These are phyloP conservation scores for Delitschia confertaspora DNA, from an alignment of 495 filamentous ascomycete species.

Conservation along the genomic window DNA sequence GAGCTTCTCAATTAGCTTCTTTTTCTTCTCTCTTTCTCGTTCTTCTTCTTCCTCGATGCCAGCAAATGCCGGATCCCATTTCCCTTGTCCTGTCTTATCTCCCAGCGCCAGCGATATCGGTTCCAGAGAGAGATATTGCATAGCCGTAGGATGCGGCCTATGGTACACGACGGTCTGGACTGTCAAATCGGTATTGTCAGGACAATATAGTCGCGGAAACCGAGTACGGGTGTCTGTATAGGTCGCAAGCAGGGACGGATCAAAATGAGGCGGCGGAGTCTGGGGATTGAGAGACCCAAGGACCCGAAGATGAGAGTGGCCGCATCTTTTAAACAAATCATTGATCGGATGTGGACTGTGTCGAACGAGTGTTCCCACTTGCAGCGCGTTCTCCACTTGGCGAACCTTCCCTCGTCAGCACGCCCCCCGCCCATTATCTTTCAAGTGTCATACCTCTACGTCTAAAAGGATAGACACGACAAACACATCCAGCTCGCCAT, in stretches of 20 bases:
- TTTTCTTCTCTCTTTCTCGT: slow-evolving; percentile 48
- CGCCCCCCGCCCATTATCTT: neutral
- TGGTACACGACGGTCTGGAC: slow-evolving; percentile 87
- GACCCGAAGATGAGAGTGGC: slow-evolving; percentile 71
- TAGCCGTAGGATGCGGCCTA: slow-evolving; percentile 70
- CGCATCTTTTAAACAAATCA: slow-evolving; percentile 77
- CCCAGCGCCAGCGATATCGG: slow-evolving; percentile 83
- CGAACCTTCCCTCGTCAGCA: slow-evolving; percentile 40
- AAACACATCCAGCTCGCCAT: slow-evolving; percentile 82
- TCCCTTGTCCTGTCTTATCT: slow-evolving; percentile 52
- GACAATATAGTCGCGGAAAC: slow-evolving; percentile 65
- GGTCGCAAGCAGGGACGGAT: slow-evolving; percentile 62
- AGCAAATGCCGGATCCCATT: slow-evolving; percentile 30
- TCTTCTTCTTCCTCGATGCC: slow-evolving; percentile 49
- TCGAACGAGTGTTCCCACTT: slow-evolving; percentile 72
- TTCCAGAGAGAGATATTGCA: slow-evolving; percentile 92
- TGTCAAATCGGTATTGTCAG: slow-evolving; percentile 48
- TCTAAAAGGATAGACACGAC: slow-evolving; percentile 83
- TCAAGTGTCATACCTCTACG: slow-evolving; percentile 60
- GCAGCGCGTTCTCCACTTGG: slow-evolving; percentile 81
- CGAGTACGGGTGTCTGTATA: slow-evolving; percentile 48
- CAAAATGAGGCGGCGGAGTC: slow-evolving; percentile 45
- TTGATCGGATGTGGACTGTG: slow-evolving; percentile 72
- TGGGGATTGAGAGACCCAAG: slow-evolving; percentile 67
- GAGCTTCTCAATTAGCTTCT: slow-evolving; percentile 73